Conservation (phyloP, 2,329 filamentous ascomycete genomes). For the Teratosphaeria destructans region DNA sequence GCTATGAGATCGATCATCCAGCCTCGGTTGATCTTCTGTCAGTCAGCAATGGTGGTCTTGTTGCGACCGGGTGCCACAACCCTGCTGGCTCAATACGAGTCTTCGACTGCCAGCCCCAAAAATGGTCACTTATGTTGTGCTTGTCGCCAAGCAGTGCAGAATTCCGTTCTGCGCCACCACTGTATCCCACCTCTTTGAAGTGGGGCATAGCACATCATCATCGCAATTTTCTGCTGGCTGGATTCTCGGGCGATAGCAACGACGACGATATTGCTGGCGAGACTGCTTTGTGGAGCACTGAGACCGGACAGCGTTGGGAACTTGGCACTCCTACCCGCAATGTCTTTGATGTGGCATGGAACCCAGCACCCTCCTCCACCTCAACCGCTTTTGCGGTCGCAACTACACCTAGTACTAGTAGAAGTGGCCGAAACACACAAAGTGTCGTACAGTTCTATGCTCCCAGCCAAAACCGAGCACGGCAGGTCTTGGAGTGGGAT, state of each 20-base stretch:
- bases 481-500: slow-evolving; percentile 37
- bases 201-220: slow-evolving; percentile 35
- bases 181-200: slow-evolving; percentile 36
- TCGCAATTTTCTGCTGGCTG: slow-evolving; percentile 41
- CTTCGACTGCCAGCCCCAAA: slow-evolving; percentile 5
- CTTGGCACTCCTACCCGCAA: slow-evolving; percentile 41
- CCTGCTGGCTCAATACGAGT: slow-evolving; percentile 12
- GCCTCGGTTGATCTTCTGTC: slow-evolving; percentile 43
- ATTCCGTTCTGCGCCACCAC: slow-evolving; percentile 14
- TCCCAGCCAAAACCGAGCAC: slow-evolving; percentile 25
- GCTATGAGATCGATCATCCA: slow-evolving; percentile 31
- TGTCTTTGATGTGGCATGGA: slow-evolving; percentile 51
- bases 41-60: slow-evolving; percentile 28
- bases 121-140: neutral
- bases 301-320: slow-evolving; percentile 29
- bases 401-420: slow-evolving; percentile 30
- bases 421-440: slow-evolving; percentile 30
- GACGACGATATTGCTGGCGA: slow-evolving; percentile 38
- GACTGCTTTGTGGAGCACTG: slow-evolving; percentile 44
- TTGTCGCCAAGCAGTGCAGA: slow-evolving; percentile 13
- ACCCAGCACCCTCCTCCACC: slow-evolving; percentile 30
- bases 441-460: slow-evolving; percentile 47
- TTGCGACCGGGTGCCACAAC: slow-evolving; percentile 39
- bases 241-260: slow-evolving; percentile 35
- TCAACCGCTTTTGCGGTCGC: slow-evolving; percentile 43